Evolutionary conservation across 805 yeast species (phyloP).

Genomic region (Ogataea kodamae): DNA sequence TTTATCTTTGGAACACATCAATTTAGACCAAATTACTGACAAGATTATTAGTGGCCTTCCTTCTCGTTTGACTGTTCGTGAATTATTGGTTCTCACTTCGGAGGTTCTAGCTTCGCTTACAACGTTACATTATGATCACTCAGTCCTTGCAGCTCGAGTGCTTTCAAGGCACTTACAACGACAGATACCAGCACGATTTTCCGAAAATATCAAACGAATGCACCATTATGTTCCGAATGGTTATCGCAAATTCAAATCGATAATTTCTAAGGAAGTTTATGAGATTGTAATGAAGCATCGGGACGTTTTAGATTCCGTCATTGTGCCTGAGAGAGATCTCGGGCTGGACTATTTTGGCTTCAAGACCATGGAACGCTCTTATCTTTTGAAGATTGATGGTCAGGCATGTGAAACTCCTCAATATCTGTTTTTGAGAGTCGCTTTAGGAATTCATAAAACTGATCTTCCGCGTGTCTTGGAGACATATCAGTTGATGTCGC

Average conservation of each 20-base stretch:
- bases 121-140: conserved; percentile 91
- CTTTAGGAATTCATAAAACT: conserved; percentile 81
- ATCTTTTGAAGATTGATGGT: conserved; percentile 63
- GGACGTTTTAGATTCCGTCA: conserved; percentile 62
- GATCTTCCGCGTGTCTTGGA: conserved; percentile 65
- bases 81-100: conserved; percentile 54
- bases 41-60: conserved; percentile 49
- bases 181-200: conserved; percentile 73
- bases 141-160: conserved; percentile 85
- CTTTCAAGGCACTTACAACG: conserved; percentile 82
- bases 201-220: conserved; percentile 64
- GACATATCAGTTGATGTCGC: conserved; percentile 85
- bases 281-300: conserved; percentile 55
- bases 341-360: conserved; percentile 82
- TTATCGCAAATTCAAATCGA: conserved; percentile 55
- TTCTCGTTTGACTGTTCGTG: conserved; percentile 42
- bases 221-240: conserved; percentile 70
- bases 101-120: conserved; percentile 95
- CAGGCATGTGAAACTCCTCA: conserved; percentile 88
- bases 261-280: conserved; percentile 60
- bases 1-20: conserved; percentile 41
- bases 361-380: conserved; percentile 87
- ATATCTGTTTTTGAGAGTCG: conserved; percentile 83
- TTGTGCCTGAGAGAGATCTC: conserved; percentile 71
- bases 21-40: conserved; percentile 44